Base-by-base conservation (phyloP, 2,329 filamentous ascomycete genomes). In the Neopestalotiopsis sp. region DNA sequence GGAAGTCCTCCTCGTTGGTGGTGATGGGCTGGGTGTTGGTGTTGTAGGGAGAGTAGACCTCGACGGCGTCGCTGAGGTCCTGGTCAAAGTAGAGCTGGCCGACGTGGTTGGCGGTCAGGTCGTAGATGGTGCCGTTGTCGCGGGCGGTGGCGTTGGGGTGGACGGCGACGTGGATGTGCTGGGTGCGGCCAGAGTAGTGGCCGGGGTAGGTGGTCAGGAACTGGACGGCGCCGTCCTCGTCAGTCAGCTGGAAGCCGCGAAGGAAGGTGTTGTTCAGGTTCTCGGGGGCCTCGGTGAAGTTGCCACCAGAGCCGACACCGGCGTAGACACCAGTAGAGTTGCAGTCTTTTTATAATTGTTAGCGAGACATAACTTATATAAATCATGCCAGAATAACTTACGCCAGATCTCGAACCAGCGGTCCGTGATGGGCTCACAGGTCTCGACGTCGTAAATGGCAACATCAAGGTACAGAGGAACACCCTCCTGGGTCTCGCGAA, bases 51-150 rank as follows among this genome's bases (percentile, higher is more conserved):
- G 14, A 20, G 14, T 40, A 49, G 17, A 17, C 14, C 59, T 67
- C 66, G 28, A 67, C 58, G 3, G 17, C 70, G 32, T 74, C 73
- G 72, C 88, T 84, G 10, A 92, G 84, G 71, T 83, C 81, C 75
- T 91, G 86, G 76, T 91, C 88, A 76, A 90, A 89, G 83, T 89
- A 92, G 65, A 90, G 75, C 77, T 92, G 90, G 24, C 90, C 90
- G 57, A 91, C 84, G 79, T 92, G 89, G 64, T 79, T 82, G 17
- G 83, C 82, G 70, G 83, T 86, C 56, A 79, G 77, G 71, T 63
- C 59, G 34, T 32, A n/a, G 24, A 88, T 87, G 68, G 85, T 86
- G 74, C 86, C 73, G 74, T 85, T 85, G n/a, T 74, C 59, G 45
- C 74, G 71, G 38, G 76, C 69, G 1, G 77, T 81, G 17, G 79